Conservation (phyloP, 2,329 filamentous ascomycete genomes). For the Paraconiothyrium sp. region DNA sequence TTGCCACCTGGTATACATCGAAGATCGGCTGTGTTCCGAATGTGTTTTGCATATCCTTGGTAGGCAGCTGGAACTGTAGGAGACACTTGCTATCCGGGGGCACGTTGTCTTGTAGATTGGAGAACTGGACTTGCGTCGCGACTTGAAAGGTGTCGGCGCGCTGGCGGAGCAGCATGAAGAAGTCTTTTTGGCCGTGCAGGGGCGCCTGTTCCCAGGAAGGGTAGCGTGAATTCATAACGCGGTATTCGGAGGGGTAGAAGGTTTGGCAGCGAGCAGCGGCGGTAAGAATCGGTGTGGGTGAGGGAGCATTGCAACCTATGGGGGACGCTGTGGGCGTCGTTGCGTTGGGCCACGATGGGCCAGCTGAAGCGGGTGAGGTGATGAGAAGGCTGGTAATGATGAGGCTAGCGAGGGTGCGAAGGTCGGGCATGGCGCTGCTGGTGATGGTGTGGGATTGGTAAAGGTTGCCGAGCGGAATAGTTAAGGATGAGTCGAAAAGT, state of each 20-base stretch:
- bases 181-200: conserved; percentile 29
- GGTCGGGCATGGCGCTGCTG: not conserved
- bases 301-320: not conserved
- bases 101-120: conserved; percentile 16
- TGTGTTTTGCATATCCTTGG: conserved; percentile 21
- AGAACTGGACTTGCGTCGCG: conserved; percentile 37
- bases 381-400: conserved; percentile 1
- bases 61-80: conserved; percentile 39
- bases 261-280: conserved; percentile 28
- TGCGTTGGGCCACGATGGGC: conserved; percentile 4
- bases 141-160: conserved; percentile 28
- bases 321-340: not conserved
- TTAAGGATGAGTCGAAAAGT: not conserved
- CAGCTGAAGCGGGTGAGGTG: not conserved
- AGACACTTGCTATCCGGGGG: conserved; percentile 31
- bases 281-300: not conserved
- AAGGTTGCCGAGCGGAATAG: not conserved
- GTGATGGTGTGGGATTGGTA: not conserved
- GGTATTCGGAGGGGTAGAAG: conserved; percentile 34
- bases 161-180: conserved; percentile 45
- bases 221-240: conserved; percentile 40
- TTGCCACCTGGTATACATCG: conserved; percentile 36
- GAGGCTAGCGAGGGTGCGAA: not conserved
- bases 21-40: conserved; percentile 35
- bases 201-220: conserved; percentile 29